Conservation (phyloP, 352 stramenopile species). For the Phytophthora cactorum region DNA sequence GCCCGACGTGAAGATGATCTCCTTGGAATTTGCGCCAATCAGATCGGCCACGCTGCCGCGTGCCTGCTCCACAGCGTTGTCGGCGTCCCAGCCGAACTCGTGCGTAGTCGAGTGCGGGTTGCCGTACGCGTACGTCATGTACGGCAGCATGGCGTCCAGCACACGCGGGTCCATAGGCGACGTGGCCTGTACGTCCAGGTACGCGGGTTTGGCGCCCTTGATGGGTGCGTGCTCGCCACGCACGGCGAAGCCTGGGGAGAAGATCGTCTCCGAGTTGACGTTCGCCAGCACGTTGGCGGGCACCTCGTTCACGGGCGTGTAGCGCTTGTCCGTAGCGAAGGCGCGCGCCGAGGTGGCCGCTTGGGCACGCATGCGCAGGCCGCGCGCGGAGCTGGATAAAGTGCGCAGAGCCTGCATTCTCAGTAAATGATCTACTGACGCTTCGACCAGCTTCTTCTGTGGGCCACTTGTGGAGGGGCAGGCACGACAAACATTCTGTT, state of each 20-base stretch:
- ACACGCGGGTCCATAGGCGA: constrained; percentile 98
- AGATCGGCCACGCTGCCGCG: constrained; percentile 91
- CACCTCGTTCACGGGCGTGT: constrained; percentile 82
- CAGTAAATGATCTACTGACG: constrained; percentile 13
- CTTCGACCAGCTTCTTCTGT: constrained; percentile 26
- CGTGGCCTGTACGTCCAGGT: constrained; percentile 97
- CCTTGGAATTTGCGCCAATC: constrained; percentile 96
- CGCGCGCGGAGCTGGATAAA: constrained; percentile 14
- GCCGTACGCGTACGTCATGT: constrained; percentile 96
- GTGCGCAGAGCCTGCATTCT: constrained; percentile 39
- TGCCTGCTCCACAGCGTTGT: constrained; percentile 94
- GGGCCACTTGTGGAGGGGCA: constrained; percentile 13
- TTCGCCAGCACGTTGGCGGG: constrained; percentile 89
- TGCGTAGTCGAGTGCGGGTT: constrained; percentile 99
- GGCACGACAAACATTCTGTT: constrained; percentile 8
- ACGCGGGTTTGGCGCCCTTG: constrained; percentile 85
- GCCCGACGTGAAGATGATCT: constrained; percentile 99
- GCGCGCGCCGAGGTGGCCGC: constrained; percentile 10
- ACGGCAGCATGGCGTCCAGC: constrained; percentile 98
- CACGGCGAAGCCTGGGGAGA: constrained; percentile 85
- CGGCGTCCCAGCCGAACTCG: constrained; percentile 98
- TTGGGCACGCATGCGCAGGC: constrained; percentile 13
- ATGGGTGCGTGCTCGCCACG: constrained; percentile 63
- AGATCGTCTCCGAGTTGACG: constrained; percentile 75
- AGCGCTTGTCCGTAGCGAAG: constrained; percentile 79